Base-by-base conservation (phyloP, 2,329 filamentous ascomycete species). In the Paradendryphiella salina region DNA sequence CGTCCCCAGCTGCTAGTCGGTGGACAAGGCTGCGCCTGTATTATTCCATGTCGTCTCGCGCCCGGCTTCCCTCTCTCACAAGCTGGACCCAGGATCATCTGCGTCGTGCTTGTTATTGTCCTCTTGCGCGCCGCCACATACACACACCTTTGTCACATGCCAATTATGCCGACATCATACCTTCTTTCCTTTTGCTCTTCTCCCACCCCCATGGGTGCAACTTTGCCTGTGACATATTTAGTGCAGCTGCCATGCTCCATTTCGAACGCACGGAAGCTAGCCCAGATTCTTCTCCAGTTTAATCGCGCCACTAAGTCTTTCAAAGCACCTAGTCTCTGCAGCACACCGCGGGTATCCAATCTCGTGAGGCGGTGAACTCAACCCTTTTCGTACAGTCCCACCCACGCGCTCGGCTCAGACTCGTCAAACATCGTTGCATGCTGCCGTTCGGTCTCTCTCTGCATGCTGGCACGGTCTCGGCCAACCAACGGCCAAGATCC, bases 1-100 rank as follows among this genome's bases (percentile, higher is more conserved):
- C 9, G 37, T 40, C 9, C 11, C 37, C 13, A 26, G 14, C 23
- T 36, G 13, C 41, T 45, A 44, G 46, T 40, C 51, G 41, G 32
- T 52, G 57, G 42, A 65, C 64, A 64, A 70, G 66, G 66, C 66
- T 71, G 63, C 54, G 54, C 56, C 33, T 40, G 43, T 54, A 52
- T 60, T 58, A 52, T 60, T 54, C 54, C 60, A 64, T 53, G 34
- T 48, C 56, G 51, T 43, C 57, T 59, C 50, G 53, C 59, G 44
- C 60, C 52, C 35, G 49, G 10, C 23, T 49, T 46, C 29, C 47
- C 41, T 46, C 56, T 35, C 63, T 70, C 67, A 69, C 64, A 63
- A 52, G 60, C 52, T 50, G 42, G 35, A 7, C 58, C 57, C 54
- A 59, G 59, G 47, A 60, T 59, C 61, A 65, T 52, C 47, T 33